Percentiles rank a stretch among this genome's conserved stretches.
Evolutionary conservation across 2,329 filamentous ascomycete species (phyloP).

Genomic region (Neodidymelliopsis sp.): DNA sequence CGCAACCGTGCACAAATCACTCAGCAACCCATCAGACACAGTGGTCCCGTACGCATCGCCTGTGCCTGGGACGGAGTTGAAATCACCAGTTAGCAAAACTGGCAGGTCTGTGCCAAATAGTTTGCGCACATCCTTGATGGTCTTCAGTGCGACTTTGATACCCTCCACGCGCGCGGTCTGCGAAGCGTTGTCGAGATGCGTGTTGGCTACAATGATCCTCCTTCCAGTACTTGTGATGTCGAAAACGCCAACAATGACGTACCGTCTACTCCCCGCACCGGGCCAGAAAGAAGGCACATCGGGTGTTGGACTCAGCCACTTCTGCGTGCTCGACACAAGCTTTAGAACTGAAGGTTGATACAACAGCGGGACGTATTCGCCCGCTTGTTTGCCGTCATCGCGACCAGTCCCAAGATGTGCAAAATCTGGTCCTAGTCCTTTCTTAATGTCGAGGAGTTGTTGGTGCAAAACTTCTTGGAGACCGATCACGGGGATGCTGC

Average conservation of each 20-base stretch:
- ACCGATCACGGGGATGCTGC: constrained; percentile 64
- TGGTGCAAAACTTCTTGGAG: constrained; percentile 71
- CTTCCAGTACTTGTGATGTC: constrained; percentile 57
- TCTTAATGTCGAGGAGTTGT: constrained; percentile 67
- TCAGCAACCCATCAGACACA: constrained; percentile 49
- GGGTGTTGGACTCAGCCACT: constrained; percentile 80
- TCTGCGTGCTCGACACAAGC: constrained; percentile 65
- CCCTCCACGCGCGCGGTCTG: constrained; percentile 62
- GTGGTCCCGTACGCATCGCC: constrained; percentile 66
- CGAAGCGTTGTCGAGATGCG: constrained; percentile 72
- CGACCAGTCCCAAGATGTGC: constrained; percentile 69
- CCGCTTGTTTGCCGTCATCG: constrained; percentile 67
- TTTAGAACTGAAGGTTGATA: constrained; percentile 69
- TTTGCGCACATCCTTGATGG: constrained; percentile 48
- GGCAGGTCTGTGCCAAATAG: constrained; percentile 35
- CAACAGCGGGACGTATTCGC: constrained; percentile 81
- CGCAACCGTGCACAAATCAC: constrained; percentile 49
- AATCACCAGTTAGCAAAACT: constrained; percentile 70
- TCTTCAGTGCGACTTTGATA: constrained; percentile 62
- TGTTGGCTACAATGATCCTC: constrained; percentile 67
- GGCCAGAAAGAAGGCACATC: constrained; percentile 73
- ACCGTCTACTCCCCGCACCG: constrained; percentile 66
- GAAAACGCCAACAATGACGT: constrained; percentile 69
- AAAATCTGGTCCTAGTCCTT: constrained; percentile 59
- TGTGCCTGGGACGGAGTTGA: constrained; percentile 67